A percentile compares a stretch with the other conserved stretches of the same genome.
These are phyloP conservation scores for Lepidopterella palustris DNA, from an alignment of 495 filamentous ascomycete genomes.

Conservation along the genomic window DNA sequence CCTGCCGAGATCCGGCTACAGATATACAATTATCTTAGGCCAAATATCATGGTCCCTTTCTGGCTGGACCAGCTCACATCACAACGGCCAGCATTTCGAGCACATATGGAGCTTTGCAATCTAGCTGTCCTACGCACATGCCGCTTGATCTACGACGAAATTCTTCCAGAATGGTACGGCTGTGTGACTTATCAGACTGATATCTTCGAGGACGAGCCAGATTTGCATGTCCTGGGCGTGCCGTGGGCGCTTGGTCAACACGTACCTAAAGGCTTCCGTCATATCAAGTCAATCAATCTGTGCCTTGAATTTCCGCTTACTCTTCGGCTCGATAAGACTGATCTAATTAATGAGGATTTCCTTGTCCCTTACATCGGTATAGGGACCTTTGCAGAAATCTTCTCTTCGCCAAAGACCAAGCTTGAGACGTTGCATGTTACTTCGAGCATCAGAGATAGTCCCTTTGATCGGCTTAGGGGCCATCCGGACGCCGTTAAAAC, in stretches of 20 bases:
- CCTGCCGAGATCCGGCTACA: background rate
- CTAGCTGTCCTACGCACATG: background rate
- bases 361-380: background rate
- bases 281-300: background rate
- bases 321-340: background rate
- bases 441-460: background rate
- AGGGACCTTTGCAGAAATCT: background rate
- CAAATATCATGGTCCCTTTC: background rate
- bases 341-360: background rate
- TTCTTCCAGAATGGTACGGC: background rate
- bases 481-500: background rate
- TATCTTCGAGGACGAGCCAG: background rate
- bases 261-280: background rate
- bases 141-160: background rate
- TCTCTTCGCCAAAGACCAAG: background rate
- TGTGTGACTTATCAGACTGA: background rate
- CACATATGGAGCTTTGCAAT: background rate
- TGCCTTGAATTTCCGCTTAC: background rate
- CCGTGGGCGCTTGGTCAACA: background rate
- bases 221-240: background rate
- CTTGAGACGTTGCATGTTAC: background rate
- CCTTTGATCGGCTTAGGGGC: background rate
- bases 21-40: background rate
- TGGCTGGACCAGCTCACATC: background rate
- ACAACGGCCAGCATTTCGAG: background rate